Evolutionary conservation across 495 filamentous ascomycete genomes (phyloP).

Genomic region (Saxophila tyrrhenica): DNA sequence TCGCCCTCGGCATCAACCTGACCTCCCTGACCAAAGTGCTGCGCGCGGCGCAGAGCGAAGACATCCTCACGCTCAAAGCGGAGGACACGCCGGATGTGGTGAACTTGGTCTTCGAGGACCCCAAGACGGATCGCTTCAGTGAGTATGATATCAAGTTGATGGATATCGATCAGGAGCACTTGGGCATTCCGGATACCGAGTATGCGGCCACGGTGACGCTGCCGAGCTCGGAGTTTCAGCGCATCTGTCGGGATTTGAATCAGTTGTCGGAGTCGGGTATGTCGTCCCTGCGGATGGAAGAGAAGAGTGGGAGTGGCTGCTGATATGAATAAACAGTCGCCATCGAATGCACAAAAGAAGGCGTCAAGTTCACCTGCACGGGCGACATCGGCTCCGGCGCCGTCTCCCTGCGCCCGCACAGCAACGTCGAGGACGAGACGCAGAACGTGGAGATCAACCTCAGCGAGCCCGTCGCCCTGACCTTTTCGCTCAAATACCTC

Average conservation of each 20-base stretch:
- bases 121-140: conserved; percentile 78
- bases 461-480: conserved; percentile 84
- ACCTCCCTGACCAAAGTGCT: conserved; percentile 94
- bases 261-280: conserved; percentile 87
- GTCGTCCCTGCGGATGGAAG: neutral
- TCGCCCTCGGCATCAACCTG: conserved; percentile 95
- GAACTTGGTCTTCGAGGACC: conserved; percentile 91
- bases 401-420: conserved; percentile 81
- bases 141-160: conserved; percentile 99
- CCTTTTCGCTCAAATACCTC: conserved; percentile 98
- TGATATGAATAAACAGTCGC: conserved; percentile 51
- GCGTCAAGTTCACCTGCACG: conserved; percentile 85
- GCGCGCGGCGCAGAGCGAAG: conserved; percentile 85
- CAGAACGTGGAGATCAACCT: conserved; percentile 80
- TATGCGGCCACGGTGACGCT: conserved; percentile 86
- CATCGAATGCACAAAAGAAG: conserved; percentile 95
- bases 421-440: conserved; percentile 81
- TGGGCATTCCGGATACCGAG: conserved; percentile 97
- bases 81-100: conserved; percentile 92
- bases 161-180: conserved; percentile 99
- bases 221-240: conserved; percentile 84
- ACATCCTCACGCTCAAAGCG: conserved; percentile 92
- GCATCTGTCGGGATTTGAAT: conserved; percentile 86
- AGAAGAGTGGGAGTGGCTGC: no score
- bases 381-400: conserved; percentile 95